Base-by-base conservation (phyloP, 768 basidiomycete genomes). In the Boletellus emodensis region DNA sequence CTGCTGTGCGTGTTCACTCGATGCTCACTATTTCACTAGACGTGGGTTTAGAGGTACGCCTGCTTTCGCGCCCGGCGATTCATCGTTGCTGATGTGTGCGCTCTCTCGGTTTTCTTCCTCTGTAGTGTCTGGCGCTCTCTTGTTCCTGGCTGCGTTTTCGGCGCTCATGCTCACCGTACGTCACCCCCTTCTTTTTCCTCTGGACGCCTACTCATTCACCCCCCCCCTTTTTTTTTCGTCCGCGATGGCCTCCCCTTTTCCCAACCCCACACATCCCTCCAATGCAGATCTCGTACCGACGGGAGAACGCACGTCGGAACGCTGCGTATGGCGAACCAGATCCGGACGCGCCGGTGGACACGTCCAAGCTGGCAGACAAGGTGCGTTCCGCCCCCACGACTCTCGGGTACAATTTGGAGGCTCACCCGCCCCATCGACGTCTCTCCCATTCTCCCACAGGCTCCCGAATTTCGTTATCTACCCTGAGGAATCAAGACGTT, bases 291-390 rank as follows among this genome's bases (percentile, higher is more conserved):
- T 84, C 83, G 2, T 89, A 84, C 58, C 78, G 80, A 36, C 56
- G 66, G 58, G 85, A 87, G 26, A 89, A 88, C 51, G 69, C 72
- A 5, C 72, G 73, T 14, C 71, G 85, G 36, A 75, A 87, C 57
- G 68, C 64, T 39, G 51, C 68, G 24, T 78, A 81, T 49, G 86
- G 86, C 1, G 72, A 72, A 46, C 77, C 75, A 1, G 65, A 71
- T 44, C 68, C 66, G 8, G 67, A 76, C 51, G 72, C 71, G 7
- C 75, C 69, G 17, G 80, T 87, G 17, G 79, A 88, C 57, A 86
- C 83, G 0, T 72, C 75, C 24, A 77, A 84, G 53, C 62, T 85
- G 7, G 86, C 86, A 1, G 86, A 88, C 59, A 74, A 81, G 69
- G 84, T 82, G 52, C 30, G 30, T 30, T 7, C 30, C 30, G 30